Percentiles rank a stretch among this genome's conserved stretches.
Evolutionary conservation across 2,329 filamentous ascomycete genomes (phyloP).

Genomic region (Aureobasidium sp.): DNA sequence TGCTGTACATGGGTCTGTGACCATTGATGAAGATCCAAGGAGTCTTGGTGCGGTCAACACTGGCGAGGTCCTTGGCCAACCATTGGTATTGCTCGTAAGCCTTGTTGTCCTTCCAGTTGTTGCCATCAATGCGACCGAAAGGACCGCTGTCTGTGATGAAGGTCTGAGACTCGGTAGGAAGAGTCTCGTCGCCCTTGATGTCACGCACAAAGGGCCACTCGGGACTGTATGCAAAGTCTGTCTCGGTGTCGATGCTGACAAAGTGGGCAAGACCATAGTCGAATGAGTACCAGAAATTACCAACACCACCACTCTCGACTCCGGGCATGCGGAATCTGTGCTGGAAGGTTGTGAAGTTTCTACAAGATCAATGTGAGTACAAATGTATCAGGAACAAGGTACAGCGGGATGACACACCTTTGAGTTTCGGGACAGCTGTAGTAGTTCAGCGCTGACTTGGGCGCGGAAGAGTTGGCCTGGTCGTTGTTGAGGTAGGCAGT

Average conservation of each 20-base stretch:
- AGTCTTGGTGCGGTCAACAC: conserved; percentile 38
- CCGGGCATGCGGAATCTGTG: conserved; percentile 46
- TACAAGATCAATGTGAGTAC: conserved; percentile 13
- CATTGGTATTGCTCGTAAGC: conserved; percentile 41
- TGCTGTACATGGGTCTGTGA: conserved; percentile 43
- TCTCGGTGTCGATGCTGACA: conserved; percentile 40
- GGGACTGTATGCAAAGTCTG: conserved; percentile 42
- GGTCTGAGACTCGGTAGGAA: conserved; percentile 35
- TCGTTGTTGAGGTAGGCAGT: conserved; percentile 41
- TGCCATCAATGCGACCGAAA: conserved; percentile 36
- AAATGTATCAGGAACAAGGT: not conserved
- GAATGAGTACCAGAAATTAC: conserved; percentile 48
- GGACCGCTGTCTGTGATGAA: conserved; percentile 42
- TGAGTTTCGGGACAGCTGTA: conserved; percentile 46
- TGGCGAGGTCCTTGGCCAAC: conserved; percentile 37
- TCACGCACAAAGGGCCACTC: conserved; percentile 38
- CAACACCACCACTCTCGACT: conserved; percentile 37
- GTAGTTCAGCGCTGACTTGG: conserved; percentile 35
- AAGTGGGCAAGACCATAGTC: conserved; percentile 48
- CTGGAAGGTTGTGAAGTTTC: conserved; percentile 44
- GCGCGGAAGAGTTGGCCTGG: conserved; percentile 31
- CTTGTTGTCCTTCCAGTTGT: conserved; percentile 32
- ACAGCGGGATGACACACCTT: conserved; percentile 22
- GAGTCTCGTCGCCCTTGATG: conserved; percentile 32
- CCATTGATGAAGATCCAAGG: conserved; percentile 38